A percentile compares a stretch with the other conserved stretches of the same genome.
Conservation (phyloP, 352 stramenopile genomes). For the Albugo candida region DNA sequence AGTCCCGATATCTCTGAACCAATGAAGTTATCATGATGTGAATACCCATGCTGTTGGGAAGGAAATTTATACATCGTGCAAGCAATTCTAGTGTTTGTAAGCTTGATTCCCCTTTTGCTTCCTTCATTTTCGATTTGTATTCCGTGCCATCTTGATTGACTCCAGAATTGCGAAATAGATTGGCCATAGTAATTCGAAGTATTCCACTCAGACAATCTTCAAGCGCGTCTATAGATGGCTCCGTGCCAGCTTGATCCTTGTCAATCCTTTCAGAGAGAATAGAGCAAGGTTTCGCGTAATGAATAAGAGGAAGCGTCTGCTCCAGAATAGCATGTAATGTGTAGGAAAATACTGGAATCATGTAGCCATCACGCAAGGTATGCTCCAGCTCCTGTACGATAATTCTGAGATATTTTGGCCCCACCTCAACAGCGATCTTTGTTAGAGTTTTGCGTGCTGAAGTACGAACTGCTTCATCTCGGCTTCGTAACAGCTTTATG, state of each 20-base stretch:
- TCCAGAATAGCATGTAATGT: conserved; percentile 73
- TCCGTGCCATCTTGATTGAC: conserved; percentile 34
- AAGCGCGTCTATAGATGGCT: conserved; percentile 25
- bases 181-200: conserved; percentile 59
- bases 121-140: conserved; percentile 79
- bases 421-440: conserved; percentile 85
- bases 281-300: conserved; percentile 18
- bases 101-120: conserved; percentile 50
- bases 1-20: conserved; percentile 13
- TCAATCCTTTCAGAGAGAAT: conserved; percentile 12
- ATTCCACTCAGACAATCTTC: conserved; percentile 63
- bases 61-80: conserved; percentile 59
- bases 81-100: conserved; percentile 67
- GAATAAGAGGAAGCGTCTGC: conserved; percentile 42
- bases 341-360: conserved; percentile 73
- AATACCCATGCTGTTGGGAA: conserved; percentile 55
- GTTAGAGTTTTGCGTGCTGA: conserved; percentile 86
- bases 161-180: conserved; percentile 55
- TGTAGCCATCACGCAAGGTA: conserved; percentile 65
- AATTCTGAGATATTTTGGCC: conserved; percentile 60
- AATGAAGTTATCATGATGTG: conserved; percentile 55
- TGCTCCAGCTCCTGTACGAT: conserved; percentile 72
- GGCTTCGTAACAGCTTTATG: conserved; percentile 74
- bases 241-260: conserved; percentile 15
- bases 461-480: conserved; percentile 84